Conservation (phyloP, 441 rosid genomes). For the Bocquillonia castaneifolia region DNA sequence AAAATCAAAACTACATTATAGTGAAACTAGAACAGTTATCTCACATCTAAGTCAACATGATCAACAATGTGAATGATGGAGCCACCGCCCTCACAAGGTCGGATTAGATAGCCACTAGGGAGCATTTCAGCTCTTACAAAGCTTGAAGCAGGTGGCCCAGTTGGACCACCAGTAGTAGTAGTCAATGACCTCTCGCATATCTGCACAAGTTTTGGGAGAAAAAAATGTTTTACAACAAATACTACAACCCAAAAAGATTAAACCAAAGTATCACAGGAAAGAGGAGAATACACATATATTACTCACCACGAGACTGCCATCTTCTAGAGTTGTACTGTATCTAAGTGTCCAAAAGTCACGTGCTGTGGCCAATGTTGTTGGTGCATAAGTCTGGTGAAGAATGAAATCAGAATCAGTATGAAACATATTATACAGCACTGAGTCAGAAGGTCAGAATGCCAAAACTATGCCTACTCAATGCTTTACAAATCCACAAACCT, state of each 20-base stretch:
- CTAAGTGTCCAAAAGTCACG: constrained; percentile 98
- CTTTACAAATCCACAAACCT: constrained; percentile 37
- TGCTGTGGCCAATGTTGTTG: constrained; percentile 86
- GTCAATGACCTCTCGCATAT: constrained; percentile 90
- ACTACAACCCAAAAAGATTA: neutral
- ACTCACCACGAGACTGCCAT: constrained; percentile 84
- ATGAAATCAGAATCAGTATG: neutral
- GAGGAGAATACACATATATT: neutral
- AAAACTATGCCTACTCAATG: neutral
- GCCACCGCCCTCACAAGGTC: constrained; percentile 95
- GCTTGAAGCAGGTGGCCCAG: constrained; percentile 64
- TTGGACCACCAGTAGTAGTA: constrained; percentile 76
- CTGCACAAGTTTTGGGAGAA: constrained; percentile 30
- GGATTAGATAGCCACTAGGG: constrained; percentile 86
- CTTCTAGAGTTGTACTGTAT: constrained; percentile 79
- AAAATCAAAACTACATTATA: constrained; percentile 2
- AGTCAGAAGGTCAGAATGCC: neutral
- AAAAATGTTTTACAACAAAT: neutral
- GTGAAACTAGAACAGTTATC: constrained; percentile 14
- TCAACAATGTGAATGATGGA: constrained; percentile 93
- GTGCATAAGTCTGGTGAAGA: constrained; percentile 66
- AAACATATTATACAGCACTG: neutral
- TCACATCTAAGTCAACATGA: constrained; percentile 87
- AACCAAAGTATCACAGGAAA: neutral
- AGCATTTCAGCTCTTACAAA: constrained; percentile 87